Conservation (phyloP, 805 yeast species). For the Kodamaea jinghongensis region DNA sequence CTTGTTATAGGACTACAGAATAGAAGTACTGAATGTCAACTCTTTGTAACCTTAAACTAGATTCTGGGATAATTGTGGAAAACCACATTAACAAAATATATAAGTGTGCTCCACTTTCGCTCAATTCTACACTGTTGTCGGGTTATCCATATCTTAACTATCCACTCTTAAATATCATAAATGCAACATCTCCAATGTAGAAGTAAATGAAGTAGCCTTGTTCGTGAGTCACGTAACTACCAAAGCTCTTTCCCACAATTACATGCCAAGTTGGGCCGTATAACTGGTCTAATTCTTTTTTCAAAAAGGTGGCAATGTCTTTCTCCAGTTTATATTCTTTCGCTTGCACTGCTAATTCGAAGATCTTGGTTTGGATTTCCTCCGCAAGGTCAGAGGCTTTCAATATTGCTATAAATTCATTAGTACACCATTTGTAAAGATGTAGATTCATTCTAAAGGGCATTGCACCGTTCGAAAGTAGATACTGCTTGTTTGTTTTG, state of each 20-base stretch:
- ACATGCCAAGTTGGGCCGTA: slow-evolving; percentile 80
- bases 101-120: too few relatives aligned
- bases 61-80: too few relatives aligned
- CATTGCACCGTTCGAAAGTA: not conserved
- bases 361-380: slow-evolving; percentile 50
- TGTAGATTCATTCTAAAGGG: not conserved
- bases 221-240: slow-evolving; percentile 77
- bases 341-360: slow-evolving; percentile 47
- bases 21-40: too few relatives aligned
- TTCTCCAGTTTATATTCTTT: slow-evolving; percentile 45
- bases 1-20: too few relatives aligned
- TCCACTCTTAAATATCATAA: slow-evolving; percentile 67
- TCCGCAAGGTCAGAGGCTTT: slow-evolving; percentile 47
- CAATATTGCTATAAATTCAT: slow-evolving; percentile 29
- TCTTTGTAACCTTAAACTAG: too few relatives aligned
- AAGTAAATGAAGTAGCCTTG: slow-evolving; percentile 70
- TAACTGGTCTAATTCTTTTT: slow-evolving; percentile 61
- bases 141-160: slow-evolving; percentile 18
- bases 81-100: too few relatives aligned
- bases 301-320: slow-evolving; percentile 64
- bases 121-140: too few relatives aligned
- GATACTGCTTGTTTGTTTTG: too few relatives aligned
- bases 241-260: slow-evolving; percentile 75
- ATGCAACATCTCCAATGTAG: slow-evolving; percentile 67
- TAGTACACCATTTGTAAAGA: too few relatives aligned